These are phyloP conservation scores for Marasmius tenuissimus DNA, from an alignment of 1,284 basidiomycete genomes.

Conservation along the genomic window DNA sequence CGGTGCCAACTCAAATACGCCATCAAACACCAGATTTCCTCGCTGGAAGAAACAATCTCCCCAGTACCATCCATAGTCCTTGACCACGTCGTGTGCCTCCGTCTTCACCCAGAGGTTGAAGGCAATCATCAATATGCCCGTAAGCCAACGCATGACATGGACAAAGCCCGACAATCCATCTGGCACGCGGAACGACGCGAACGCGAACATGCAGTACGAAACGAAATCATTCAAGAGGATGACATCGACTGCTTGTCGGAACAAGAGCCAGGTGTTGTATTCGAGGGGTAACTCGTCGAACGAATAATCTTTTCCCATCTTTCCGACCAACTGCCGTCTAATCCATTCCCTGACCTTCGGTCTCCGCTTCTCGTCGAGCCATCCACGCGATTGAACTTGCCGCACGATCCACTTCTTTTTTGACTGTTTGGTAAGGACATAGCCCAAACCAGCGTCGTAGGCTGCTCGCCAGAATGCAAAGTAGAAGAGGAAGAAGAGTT, in stretches of 20 bases:
- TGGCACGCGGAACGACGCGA: slow-evolving; percentile 85
- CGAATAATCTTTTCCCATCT: slow-evolving; percentile 94
- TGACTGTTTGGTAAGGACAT: slow-evolving; percentile 92
- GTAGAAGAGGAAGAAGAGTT: slow-evolving; percentile 77
- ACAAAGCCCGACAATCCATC: slow-evolving; percentile 71
- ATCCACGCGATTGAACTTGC: slow-evolving; percentile 77
- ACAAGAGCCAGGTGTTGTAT: slow-evolving; percentile 91
- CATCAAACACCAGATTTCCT: slow-evolving; percentile 92
- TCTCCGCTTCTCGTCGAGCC: slow-evolving; percentile 77
- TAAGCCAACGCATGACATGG: slow-evolving; percentile 87
- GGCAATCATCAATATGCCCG: slow-evolving; percentile 81
- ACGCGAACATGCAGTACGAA: slow-evolving; percentile 95
- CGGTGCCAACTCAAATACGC: slow-evolving; percentile 92
- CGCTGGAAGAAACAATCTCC: slow-evolving; percentile 97
- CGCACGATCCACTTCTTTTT: slow-evolving; percentile 92
- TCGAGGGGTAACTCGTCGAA: slow-evolving; percentile 86
- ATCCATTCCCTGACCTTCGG: slow-evolving; percentile 81
- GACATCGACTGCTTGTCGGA: slow-evolving; percentile 90
- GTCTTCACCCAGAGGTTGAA: slow-evolving; percentile 99
- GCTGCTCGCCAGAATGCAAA: slow-evolving; percentile 93
- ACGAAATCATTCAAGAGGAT: slow-evolving; percentile 97
- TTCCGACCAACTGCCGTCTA: slow-evolving; percentile 81
- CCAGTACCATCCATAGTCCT: slow-evolving; percentile 96
- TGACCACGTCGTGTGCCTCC: slow-evolving; percentile 96
- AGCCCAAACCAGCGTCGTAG: slow-evolving; percentile 93